These are phyloP conservation scores for Hypoxylon trugodes DNA, from an alignment of 495 filamentous ascomycete genomes.

Conservation along the genomic window DNA sequence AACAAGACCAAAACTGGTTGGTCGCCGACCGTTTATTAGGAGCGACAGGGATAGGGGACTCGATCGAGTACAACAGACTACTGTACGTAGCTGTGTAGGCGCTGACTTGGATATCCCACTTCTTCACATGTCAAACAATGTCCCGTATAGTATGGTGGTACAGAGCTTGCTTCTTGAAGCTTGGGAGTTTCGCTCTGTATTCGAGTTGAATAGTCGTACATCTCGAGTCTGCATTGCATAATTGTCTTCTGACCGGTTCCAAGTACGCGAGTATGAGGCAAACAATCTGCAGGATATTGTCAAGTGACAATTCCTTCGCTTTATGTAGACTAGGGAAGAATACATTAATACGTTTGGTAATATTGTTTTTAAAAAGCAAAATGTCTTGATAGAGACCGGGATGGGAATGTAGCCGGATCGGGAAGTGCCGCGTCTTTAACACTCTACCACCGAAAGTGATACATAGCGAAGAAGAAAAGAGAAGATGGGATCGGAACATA, in stretches of 20 bases:
- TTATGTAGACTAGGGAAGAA: conserved; percentile 2
- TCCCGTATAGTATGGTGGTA: conserved; percentile 1
- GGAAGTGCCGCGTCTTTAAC: too few relatives aligned
- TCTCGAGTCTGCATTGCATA: conserved; percentile 22
- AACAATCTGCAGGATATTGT: conserved; percentile 16
- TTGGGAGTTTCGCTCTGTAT: too few relatives aligned
- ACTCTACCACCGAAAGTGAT: too few relatives aligned
- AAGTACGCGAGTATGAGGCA: conserved; percentile 28
- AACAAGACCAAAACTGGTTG: conserved; percentile 16
- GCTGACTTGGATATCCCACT: conserved; percentile 3
- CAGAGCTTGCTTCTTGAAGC: neutral
- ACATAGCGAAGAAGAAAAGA: too few relatives aligned
- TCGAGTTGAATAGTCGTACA: neutral
- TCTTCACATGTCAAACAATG: conserved; percentile 34
- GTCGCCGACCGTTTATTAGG: conserved; percentile 11
- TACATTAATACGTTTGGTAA: too few relatives aligned
- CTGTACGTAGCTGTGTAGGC: too few relatives aligned
- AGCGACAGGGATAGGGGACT: conserved; percentile 11
- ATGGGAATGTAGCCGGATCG: too few relatives aligned
- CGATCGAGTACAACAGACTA: conserved; percentile 8
- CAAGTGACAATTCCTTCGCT: conserved; percentile 19
- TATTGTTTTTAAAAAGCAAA: too few relatives aligned
- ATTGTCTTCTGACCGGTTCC: conserved; percentile 25
- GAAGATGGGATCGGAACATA: too few relatives aligned
- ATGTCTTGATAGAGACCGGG: too few relatives aligned